Evolutionary conservation across 2,329 filamentous ascomycete genomes (phyloP), one percentile per base, ranked within the genome.

Genomic region (Diplocarpon mali): DNA sequence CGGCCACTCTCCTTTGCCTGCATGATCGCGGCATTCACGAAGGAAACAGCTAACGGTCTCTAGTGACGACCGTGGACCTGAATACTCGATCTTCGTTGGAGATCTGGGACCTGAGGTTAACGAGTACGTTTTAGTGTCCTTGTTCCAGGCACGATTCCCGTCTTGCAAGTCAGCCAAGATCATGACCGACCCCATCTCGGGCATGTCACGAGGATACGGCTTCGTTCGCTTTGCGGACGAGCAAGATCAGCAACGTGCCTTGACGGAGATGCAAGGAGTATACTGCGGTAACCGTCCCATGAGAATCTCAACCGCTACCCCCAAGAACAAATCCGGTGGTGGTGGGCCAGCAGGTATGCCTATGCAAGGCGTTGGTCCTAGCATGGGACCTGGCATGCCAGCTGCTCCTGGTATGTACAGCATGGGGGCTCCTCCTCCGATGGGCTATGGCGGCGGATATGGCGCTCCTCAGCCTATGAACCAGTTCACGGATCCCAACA

Each of bases 161-260:
- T 94, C 88, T 8, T 96, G 90, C 85, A 96, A 96, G 73, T 95
- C 88, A 31, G 92, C 92, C 61, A 98, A 98, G 76, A 98, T 98
- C 68, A 98, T 98, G 92, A 95, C 90, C 49, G 92, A 98, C 62
- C 90, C 92, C 50, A 92, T 96, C 68, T 94, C 85, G 53, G 92
- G 92, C 58, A 90, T 96, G 77, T 95, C 89, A 53, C 88, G 92
- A 52, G 92, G 92, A 45, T 98, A 98, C 61, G 92, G 92, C 38
- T 98, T 98, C 60, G 92, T 98, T 42, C 87, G 92, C 55, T 98
- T 98, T 71, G 87, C 87, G 42, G 87, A 94, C 56, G 90, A 96
- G 71, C 78, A 80, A 55, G 92, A 98, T 62, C 90, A 96, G 71
- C 90, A 98, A 71, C 86, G 89, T 51, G 90, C 92, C 52, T 75